These are phyloP conservation scores for Sporothrix protearum DNA, from an alignment of 2,329 filamentous ascomycete species.

Conservation along the genomic window DNA sequence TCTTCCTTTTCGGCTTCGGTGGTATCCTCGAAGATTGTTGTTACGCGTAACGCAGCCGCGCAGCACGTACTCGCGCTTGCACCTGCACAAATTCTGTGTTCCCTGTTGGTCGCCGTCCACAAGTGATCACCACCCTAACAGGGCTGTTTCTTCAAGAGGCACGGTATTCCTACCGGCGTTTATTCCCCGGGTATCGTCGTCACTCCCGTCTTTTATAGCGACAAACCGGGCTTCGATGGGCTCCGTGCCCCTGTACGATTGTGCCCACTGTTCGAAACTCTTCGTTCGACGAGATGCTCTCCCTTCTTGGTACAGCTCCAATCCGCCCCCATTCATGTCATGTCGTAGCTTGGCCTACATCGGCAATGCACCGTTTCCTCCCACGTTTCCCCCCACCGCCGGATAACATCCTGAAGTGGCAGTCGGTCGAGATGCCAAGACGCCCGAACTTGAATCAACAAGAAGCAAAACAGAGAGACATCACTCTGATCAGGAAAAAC, in stretches of 20 bases:
- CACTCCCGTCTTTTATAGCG: background rate
- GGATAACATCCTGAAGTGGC: background rate
- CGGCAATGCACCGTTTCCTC: background rate
- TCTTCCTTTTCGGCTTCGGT: background rate
- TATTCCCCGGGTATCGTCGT: background rate
- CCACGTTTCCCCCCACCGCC: constrained; percentile 7
- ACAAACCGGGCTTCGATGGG: background rate
- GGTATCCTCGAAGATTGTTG: background rate
- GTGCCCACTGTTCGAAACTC: background rate
- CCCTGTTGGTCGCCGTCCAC: background rate
- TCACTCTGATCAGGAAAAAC: background rate
- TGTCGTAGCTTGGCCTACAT: background rate
- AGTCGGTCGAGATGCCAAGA: background rate
- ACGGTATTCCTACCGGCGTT: background rate
- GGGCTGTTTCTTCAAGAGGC: background rate
- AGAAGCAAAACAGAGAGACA: background rate
- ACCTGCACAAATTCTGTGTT: background rate
- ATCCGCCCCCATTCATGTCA: background rate
- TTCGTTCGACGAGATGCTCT: background rate
- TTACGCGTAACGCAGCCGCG: background rate
- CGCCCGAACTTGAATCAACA: background rate
- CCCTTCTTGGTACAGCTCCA: background rate
- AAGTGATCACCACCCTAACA: background rate
- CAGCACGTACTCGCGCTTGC: background rate
- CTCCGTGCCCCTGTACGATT: background rate